Evolutionary conservation across 1,284 basidiomycete species (phyloP).

Genomic region (Pterula multifida): DNA sequence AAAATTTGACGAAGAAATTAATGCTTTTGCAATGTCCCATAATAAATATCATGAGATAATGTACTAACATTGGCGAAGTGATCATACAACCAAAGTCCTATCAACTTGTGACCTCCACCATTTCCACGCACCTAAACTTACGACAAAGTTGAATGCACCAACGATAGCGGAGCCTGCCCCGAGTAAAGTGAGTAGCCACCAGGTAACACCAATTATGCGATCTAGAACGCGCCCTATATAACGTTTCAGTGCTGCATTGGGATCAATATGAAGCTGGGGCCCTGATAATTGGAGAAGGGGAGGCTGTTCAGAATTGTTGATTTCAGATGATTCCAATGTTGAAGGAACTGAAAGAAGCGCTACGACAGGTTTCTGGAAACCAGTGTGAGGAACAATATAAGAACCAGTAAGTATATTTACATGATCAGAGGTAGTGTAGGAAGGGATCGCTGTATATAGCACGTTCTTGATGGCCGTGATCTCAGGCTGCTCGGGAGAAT

Average conservation of each 20-base stretch:
- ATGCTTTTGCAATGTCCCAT: no score
- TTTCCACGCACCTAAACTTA: slow-evolving; percentile 45
- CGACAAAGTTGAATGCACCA: slow-evolving; percentile 56
- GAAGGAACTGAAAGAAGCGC: slow-evolving; percentile 46
- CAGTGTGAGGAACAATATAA: slow-evolving; percentile 6
- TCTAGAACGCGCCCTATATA: slow-evolving; percentile 56
- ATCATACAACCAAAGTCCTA: neutral
- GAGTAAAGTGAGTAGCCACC: slow-evolving; percentile 60
- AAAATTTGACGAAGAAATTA: no score
- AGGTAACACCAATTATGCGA: slow-evolving; percentile 58
- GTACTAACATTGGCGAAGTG: neutral
- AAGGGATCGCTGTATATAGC: slow-evolving; percentile 64
- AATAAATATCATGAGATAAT: no score
- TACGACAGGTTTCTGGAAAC: slow-evolving; percentile 55
- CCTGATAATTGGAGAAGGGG: slow-evolving; percentile 37
- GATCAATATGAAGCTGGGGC: slow-evolving; percentile 33
- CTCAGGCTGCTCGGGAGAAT: slow-evolving; percentile 40
- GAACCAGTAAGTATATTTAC: slow-evolving; percentile 18
- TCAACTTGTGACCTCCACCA: slow-evolving; percentile 28
- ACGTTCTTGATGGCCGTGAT: slow-evolving; percentile 48
- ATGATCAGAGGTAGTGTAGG: slow-evolving; percentile 70
- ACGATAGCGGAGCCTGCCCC: slow-evolving; percentile 64
- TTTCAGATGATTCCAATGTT: slow-evolving; percentile 13
- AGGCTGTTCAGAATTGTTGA: slow-evolving; percentile 29
- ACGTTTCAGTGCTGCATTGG: slow-evolving; percentile 41